These are phyloP conservation scores for Nemania diffusa DNA, from an alignment of 2,329 filamentous ascomycete species.

Conservation along the genomic window DNA sequence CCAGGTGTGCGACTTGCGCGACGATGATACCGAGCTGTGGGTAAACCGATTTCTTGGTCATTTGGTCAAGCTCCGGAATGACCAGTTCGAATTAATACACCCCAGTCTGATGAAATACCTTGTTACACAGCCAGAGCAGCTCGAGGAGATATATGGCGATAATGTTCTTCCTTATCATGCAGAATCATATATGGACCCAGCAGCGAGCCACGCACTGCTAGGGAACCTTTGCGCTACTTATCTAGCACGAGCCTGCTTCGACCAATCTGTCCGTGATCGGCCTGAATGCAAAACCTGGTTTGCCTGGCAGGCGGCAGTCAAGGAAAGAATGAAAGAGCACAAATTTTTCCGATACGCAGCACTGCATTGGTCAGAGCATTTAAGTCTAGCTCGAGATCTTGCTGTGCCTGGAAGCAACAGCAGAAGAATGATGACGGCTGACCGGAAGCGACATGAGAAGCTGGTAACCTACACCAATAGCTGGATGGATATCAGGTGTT, in stretches of 20 bases:
- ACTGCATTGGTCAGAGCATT: slow-evolving; percentile 19
- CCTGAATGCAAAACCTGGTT: background rate
- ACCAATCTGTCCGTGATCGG: background rate
- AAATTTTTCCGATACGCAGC: slow-evolving; percentile 18
- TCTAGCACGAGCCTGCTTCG: slow-evolving; percentile 2
- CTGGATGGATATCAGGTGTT: slow-evolving; percentile 9
- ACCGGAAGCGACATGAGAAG: background rate
- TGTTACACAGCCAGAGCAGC: slow-evolving; percentile 1
- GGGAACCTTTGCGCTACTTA: slow-evolving; percentile 8
- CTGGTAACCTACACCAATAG: background rate
- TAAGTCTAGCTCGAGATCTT: slow-evolving; percentile 14
- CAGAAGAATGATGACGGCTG: background rate
- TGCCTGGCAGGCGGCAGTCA: slow-evolving; percentile 4
- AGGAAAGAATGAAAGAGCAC: slow-evolving; percentile 13
- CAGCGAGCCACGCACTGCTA: background rate
- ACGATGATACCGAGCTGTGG: slow-evolving; percentile 18
- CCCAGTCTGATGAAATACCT: slow-evolving; percentile 17
- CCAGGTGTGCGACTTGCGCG: background rate
- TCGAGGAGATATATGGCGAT: slow-evolving; percentile 8
- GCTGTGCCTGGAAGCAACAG: background rate
- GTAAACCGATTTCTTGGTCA: slow-evolving; percentile 16
- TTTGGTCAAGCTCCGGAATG: slow-evolving; percentile 5
- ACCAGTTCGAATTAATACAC: slow-evolving; percentile 11
- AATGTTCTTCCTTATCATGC: background rate
- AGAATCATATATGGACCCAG: slow-evolving; percentile 7